Conservation (phyloP, 768 basidiomycete genomes). For the Phaeolepiota aurea region DNA sequence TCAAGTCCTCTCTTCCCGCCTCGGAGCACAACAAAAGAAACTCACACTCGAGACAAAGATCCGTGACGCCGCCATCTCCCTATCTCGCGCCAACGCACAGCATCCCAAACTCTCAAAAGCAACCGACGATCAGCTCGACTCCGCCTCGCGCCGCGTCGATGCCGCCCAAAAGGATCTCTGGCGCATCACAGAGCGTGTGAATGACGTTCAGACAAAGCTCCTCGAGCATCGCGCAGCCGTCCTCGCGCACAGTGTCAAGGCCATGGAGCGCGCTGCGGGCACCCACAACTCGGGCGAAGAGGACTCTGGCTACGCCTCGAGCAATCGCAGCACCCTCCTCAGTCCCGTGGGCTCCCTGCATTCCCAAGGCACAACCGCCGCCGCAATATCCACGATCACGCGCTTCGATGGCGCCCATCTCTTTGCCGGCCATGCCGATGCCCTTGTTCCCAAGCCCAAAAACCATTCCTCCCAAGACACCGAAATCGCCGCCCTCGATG, state of each 20-base stretch:
- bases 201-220: slow-evolving; percentile 53
- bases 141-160: slow-evolving; percentile 68
- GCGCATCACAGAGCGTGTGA: slow-evolving; percentile 54
- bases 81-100: slow-evolving; percentile 57
- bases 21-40: slow-evolving; percentile 63
- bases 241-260: slow-evolving; percentile 61
- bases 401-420: slow-evolving; percentile 80
- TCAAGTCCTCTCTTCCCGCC: slow-evolving; percentile 55
- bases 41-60: slow-evolving; percentile 79
- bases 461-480: slow-evolving; percentile 33
- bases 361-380: slow-evolving; percentile 25
- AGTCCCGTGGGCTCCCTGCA: slow-evolving; percentile 34
- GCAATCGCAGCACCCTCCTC: slow-evolving; percentile 39
- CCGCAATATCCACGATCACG: slow-evolving; percentile 32
- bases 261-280: slow-evolving; percentile 49
- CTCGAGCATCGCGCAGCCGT: slow-evolving; percentile 83
- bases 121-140: slow-evolving; percentile 62
- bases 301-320: slow-evolving; percentile 48
- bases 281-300: slow-evolving; percentile 23
- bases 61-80: slow-evolving; percentile 74
- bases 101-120: slow-evolving; percentile 56
- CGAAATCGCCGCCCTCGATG: slow-evolving; percentile 49
- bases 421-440: slow-evolving; percentile 73
- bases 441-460: slow-evolving; percentile 41
- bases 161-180: slow-evolving; percentile 63